phyloP scores from a whole-genome alignment of 139 green algal genomes.

The Picochlorum sp. region DNA sequence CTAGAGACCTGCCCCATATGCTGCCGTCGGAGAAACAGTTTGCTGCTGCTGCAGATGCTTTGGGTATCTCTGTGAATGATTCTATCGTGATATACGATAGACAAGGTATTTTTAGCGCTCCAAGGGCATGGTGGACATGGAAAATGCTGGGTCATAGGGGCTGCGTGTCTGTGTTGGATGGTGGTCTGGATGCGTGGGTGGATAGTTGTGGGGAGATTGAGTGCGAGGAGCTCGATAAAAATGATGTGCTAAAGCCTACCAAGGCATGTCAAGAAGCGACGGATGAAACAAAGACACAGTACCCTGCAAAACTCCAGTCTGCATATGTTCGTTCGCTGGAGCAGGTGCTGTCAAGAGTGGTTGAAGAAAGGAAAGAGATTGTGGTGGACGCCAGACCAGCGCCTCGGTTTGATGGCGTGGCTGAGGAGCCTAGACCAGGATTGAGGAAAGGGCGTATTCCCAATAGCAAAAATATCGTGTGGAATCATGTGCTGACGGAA shows the following conservation, averaged over 20 bases:
- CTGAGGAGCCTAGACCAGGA: conserved; percentile 67
- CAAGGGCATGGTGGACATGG: conserved; percentile 89
- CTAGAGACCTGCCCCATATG: conserved; percentile 65
- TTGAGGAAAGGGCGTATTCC: conserved; percentile 78
- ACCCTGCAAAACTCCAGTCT: background rate
- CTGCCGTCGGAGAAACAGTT: conserved; percentile 58
- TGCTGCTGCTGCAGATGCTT: conserved; percentile 62
- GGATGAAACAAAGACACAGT: conserved; percentile 4
- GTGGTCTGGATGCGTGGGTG: conserved; percentile 74
- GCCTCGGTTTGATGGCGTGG: conserved; percentile 53
- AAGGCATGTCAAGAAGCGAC: background rate
- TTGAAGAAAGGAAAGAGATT: conserved; percentile 21
- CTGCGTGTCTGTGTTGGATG: conserved; percentile 75
- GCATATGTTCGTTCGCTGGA: conserved; percentile 1
- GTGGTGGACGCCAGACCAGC: conserved; percentile 70
- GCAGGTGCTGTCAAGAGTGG: conserved; percentile 41
- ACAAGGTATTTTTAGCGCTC: conserved; percentile 71
- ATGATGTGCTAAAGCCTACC: background rate
- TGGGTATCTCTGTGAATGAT: conserved; percentile 56
- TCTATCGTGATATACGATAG: conserved; percentile 85
- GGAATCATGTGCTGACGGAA: conserved; percentile 39
- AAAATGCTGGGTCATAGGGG: conserved; percentile 68
- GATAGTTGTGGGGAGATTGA: conserved; percentile 36
- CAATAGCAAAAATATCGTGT: conserved; percentile 66
- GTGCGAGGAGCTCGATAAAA: conserved; percentile 3